Conservation (phyloP, 805 yeast genomes). For the Grigorovia transvaalensis region DNA sequence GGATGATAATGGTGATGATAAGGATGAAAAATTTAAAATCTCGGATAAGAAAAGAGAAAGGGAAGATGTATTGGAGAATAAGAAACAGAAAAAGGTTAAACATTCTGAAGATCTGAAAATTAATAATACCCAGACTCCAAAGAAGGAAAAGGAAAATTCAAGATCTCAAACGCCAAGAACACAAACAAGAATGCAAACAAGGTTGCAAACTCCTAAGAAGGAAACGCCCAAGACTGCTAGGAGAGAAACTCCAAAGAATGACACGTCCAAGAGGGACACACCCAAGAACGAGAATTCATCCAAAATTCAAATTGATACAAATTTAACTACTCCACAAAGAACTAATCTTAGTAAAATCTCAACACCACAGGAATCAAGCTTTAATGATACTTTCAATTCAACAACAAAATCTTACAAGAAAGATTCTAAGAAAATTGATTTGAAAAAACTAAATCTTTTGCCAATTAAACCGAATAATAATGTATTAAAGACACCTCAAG, state of each 20-base stretch:
- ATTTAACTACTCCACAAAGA: background rate
- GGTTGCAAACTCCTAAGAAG: slow-evolving; percentile 1
- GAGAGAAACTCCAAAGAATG: background rate
- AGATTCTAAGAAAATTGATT: background rate
- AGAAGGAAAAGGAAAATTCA: too few relatives aligned
- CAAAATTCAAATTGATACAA: background rate
- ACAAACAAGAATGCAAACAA: too few relatives aligned
- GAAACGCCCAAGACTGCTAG: slow-evolving; percentile 6
- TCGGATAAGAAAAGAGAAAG: slow-evolving; percentile 3
- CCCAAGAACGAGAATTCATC: too few relatives aligned
- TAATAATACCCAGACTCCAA: background rate
- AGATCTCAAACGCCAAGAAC: too few relatives aligned
- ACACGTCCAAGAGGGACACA: background rate
- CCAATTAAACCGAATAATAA: background rate
- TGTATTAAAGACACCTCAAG: background rate
- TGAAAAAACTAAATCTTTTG: background rate
- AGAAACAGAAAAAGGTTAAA: background rate
- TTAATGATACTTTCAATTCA: background rate
- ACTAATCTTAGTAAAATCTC: too few relatives aligned
- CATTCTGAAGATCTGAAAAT: slow-evolving; percentile 9
- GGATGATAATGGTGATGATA: background rate
- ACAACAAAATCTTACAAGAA: background rate
- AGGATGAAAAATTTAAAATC: background rate
- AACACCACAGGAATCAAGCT: background rate
- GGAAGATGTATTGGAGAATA: slow-evolving; percentile 9